Percentiles rank a stretch among this genome's conserved stretches.
phyloP scores from a whole-genome alignment of 306 rosid genomes.

The Oxytropis ochrocephala region DNA sequence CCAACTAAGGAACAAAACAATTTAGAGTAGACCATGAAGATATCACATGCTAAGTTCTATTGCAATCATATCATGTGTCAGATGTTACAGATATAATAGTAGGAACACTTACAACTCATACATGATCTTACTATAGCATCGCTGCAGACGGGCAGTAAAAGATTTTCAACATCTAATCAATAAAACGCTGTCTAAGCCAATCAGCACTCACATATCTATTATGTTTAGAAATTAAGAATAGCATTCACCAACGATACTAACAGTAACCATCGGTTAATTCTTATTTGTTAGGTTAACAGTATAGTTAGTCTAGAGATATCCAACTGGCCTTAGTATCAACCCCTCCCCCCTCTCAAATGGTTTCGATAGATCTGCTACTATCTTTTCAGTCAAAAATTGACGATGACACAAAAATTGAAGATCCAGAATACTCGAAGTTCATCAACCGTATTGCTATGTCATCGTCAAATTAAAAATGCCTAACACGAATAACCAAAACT shows the following conservation, averaged over 20 bases:
- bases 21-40: not conserved
- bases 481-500: not conserved
- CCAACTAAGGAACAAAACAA: not conserved
- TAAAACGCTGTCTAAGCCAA: not conserved
- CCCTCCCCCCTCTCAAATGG: too few species aligned
- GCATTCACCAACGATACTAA: not conserved
- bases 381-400: not conserved
- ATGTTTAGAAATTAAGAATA: not conserved
- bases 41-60: not conserved
- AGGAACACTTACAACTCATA: not conserved
- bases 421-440: slow-evolving; percentile 10
- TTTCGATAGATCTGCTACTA: too few species aligned
- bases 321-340: too few species aligned
- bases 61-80: not conserved
- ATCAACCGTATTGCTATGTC: not conserved
- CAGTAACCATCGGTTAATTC: not conserved
- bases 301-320: not conserved
- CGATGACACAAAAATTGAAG: slow-evolving; percentile 9
- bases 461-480: not conserved
- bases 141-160: not conserved
- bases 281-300: not conserved
- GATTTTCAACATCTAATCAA: not conserved
- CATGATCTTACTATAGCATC: not conserved
- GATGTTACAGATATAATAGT: not conserved
- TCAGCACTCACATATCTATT: not conserved